Conservation (phyloP, 768 basidiomycete species). For the Boletus edulis region DNA sequence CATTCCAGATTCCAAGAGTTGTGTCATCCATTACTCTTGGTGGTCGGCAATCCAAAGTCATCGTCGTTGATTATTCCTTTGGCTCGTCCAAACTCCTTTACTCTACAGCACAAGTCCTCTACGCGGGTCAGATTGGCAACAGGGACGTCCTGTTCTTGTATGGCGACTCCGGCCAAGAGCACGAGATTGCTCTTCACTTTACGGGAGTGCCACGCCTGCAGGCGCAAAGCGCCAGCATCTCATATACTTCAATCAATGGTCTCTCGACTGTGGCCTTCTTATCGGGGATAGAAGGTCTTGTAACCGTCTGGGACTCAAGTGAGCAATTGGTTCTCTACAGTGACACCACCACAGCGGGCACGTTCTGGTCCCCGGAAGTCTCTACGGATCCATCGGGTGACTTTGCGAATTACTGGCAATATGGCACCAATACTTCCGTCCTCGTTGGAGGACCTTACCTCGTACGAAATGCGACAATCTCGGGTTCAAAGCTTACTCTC, state of each 20-base stretch:
- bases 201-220: slow-evolving; percentile 45
- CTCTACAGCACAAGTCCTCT: slow-evolving; percentile 74
- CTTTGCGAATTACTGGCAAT: slow-evolving; percentile 63
- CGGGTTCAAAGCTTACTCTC: slow-evolving; percentile 51
- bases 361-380: slow-evolving; percentile 76
- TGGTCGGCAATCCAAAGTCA: slow-evolving; percentile 72
- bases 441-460: slow-evolving; percentile 67
- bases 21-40: slow-evolving; percentile 53
- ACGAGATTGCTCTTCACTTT: slow-evolving; percentile 50
- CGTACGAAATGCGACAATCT: slow-evolving; percentile 53
- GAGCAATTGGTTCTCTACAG: slow-evolving; percentile 67
- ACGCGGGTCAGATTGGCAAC: slow-evolving; percentile 56
- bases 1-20: slow-evolving; percentile 55
- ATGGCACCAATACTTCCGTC: slow-evolving; percentile 69
- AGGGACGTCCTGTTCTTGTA: slow-evolving; percentile 65
- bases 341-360: slow-evolving; percentile 62
- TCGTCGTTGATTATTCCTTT: slow-evolving; percentile 71
- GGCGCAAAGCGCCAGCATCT: slow-evolving; percentile 23
- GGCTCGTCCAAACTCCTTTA: slow-evolving; percentile 62
- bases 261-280: slow-evolving; percentile 52
- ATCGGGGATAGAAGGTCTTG: slow-evolving; percentile 53
- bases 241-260: slow-evolving; percentile 22
- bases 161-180: slow-evolving; percentile 52
- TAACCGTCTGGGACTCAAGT: slow-evolving; percentile 65
- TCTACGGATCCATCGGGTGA: slow-evolving; percentile 37